A percentile compares a stretch with the other conserved stretches of the same genome.
These are phyloP conservation scores for Hondaea fermentalgiana DNA, from an alignment of 108 stramenopile species.

Conservation along the genomic window DNA sequence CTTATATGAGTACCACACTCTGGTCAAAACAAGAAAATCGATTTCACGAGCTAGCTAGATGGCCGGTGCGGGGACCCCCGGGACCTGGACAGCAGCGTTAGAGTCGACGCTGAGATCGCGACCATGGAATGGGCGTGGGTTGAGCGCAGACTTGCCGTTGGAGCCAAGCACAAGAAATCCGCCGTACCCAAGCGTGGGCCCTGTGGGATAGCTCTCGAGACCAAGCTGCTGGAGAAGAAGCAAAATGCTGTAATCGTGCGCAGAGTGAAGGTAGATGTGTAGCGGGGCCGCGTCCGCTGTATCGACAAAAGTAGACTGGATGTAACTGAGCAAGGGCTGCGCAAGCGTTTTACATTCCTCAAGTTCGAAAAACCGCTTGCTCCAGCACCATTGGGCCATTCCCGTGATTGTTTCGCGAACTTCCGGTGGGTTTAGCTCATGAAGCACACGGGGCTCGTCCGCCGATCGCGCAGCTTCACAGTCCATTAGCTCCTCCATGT, in stretches of 20 bases:
- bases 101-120: neutral
- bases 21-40: too few relatives aligned
- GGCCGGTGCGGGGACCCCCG: too few relatives aligned
- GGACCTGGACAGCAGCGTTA: neutral
- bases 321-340: neutral
- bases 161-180: neutral
- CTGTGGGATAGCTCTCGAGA: neutral
- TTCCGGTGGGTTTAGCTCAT: neutral
- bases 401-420: neutral
- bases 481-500: neutral
- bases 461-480: neutral
- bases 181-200: neutral
- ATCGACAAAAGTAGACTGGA: neutral
- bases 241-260: neutral
- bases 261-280: neutral
- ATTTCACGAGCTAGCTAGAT: too few relatives aligned
- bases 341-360: neutral
- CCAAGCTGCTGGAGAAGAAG: neutral
- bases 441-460: neutral
- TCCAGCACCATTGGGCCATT: neutral
- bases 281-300: neutral
- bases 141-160: neutral
- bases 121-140: neutral
- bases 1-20: too few relatives aligned
- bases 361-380: neutral